phyloP scores from a whole-genome alignment of 2,329 filamentous ascomycete genomes.

The Colletotrichum acutatum region DNA sequence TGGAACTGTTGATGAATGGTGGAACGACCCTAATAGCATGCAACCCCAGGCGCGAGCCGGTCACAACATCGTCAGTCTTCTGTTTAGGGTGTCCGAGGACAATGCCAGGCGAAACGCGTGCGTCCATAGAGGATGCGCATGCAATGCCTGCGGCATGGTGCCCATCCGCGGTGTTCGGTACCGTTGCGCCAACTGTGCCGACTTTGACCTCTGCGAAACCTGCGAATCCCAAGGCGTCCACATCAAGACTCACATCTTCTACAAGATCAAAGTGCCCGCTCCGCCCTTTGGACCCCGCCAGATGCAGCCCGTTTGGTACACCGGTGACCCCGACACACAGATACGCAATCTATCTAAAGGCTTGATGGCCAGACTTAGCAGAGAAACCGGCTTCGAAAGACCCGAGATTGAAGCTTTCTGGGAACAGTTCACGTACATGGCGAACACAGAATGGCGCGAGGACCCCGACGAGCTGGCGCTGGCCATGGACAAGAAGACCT shows the following conservation, averaged over 20 bases:
- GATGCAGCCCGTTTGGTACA: conserved; percentile 86
- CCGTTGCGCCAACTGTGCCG: conserved; percentile 93
- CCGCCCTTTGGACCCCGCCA: conserved; percentile 85
- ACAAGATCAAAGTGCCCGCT: conserved; percentile 92
- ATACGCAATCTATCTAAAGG: conserved; percentile 73
- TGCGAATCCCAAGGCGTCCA: conserved; percentile 86
- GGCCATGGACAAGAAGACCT: conserved; percentile 92
- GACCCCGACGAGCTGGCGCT: conserved; percentile 82
- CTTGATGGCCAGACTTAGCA: conserved; percentile 75
- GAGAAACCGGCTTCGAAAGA: conserved; percentile 82
- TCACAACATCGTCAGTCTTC: conserved; percentile 83
- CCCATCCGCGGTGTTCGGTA: conserved; percentile 94
- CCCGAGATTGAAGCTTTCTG: conserved; percentile 92
- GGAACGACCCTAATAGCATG: conserved; percentile 55
- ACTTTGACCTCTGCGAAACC: conserved; percentile 94
- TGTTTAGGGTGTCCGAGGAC: conserved; percentile 94
- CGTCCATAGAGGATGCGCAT: conserved; percentile 91
- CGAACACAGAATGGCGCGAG: conserved; percentile 83
- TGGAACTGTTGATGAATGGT: conserved; percentile 60
- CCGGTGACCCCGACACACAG: conserved; percentile 82
- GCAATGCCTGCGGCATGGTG: conserved; percentile 87
- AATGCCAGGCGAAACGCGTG: conserved; percentile 89
- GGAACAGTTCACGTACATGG: conserved; percentile 97
- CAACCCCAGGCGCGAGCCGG: conserved; percentile 65
- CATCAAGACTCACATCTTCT: conserved; percentile 93